A percentile compares a stretch with the other conserved stretches of the same genome.
phyloP scores from a whole-genome alignment of 2,329 filamentous ascomycete species.

The Pseudogymnoascus sp. region DNA sequence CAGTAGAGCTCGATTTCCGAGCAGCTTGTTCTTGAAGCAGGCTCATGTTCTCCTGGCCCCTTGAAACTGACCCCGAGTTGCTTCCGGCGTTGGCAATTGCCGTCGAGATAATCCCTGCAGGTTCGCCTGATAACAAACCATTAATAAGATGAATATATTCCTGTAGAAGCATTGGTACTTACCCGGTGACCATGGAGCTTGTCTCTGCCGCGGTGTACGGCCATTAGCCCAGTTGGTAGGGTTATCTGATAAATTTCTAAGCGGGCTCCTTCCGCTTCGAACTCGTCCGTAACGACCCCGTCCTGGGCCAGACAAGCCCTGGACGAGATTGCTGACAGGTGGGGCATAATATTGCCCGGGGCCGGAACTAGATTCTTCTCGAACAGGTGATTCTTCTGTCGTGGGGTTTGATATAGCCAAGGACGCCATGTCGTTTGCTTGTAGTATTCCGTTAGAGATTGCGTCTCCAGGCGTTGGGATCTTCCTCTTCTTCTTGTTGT shows the following conservation, averaged over 20 bases:
- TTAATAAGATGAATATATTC: conserved; percentile 12
- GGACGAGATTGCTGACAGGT: conserved; percentile 41
- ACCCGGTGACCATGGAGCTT: conserved; percentile 27
- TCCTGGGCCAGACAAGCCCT: conserved; percentile 76
- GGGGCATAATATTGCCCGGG: conserved; percentile 49
- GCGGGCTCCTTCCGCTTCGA: conserved; percentile 52
- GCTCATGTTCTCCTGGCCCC: conserved; percentile 71
- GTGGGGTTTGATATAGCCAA: conserved; percentile 47
- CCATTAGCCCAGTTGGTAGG: conserved; percentile 29
- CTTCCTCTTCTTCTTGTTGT: conserved; percentile 99
- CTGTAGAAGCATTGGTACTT: conserved; percentile 19
- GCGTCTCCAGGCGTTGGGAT: conserved; percentile 81
- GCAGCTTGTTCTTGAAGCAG: conserved; percentile 63
- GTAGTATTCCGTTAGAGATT: conserved; percentile 32
- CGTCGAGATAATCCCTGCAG: conserved; percentile 74
- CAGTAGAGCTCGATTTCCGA: conserved; percentile 56
- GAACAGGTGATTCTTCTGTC: conserved; percentile 36
- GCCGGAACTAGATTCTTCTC: conserved; percentile 35
- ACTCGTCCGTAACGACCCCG: conserved; percentile 73
- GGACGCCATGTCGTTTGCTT: conserved; percentile 57
- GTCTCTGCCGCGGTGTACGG: conserved; percentile 27
- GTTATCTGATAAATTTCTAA: conserved; percentile 53
- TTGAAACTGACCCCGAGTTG: conserved; percentile 65
- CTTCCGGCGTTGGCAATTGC: conserved; percentile 72
- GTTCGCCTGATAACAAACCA: conserved; percentile 43